phyloP scores from a whole-genome alignment of 495 filamentous ascomycete genomes.

The Tuber melanosporum region DNA sequence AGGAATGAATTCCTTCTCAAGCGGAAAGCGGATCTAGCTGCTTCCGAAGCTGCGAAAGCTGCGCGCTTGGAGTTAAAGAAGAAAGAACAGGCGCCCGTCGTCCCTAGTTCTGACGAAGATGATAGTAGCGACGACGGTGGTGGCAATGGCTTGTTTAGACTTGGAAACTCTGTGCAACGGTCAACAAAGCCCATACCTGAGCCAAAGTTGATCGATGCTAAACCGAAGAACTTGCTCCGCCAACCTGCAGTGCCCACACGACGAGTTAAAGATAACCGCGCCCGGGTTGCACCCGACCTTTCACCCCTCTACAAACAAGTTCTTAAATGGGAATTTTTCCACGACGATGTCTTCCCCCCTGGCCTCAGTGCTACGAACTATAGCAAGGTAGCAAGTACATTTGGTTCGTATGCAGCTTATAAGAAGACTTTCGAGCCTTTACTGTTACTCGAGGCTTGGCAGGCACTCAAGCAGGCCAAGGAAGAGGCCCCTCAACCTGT shows the following conservation, averaged over 20 bases:
- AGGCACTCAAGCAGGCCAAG: conserved; percentile 79
- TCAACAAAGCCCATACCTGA: conserved; percentile 21
- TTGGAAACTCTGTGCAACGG: conserved; percentile 31
- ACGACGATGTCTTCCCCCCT: conserved; percentile 75
- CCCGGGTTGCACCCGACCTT: conserved; percentile 82
- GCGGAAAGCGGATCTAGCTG: conserved; percentile 24
- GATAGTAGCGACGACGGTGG: conserved; percentile 31
- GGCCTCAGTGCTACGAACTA: conserved; percentile 61
- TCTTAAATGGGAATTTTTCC: conserved; percentile 89
- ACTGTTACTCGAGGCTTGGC: conserved; percentile 90
- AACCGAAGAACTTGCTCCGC: conserved; percentile 19
- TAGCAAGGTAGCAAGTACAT: conserved; percentile 65
- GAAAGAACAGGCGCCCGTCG: conserved; percentile 26
- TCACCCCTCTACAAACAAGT: conserved; percentile 76
- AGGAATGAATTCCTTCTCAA: conserved; percentile 33
- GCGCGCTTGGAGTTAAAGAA: conserved; percentile 27
- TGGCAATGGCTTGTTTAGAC: conserved; percentile 37
- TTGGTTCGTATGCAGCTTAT: conserved; percentile 67
- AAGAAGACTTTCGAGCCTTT: conserved; percentile 85
- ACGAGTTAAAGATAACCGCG: conserved; percentile 86
- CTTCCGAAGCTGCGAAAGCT: conserved; percentile 33
- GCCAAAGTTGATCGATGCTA: conserved; percentile 20
- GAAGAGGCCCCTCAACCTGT: conserved; percentile 74
- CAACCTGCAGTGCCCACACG: conserved; percentile 46
- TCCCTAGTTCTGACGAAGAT: conserved; percentile 29